Evolutionary conservation across 2,329 filamentous ascomycete genomes (phyloP).

Genomic region (Colletotrichum coccodes): DNA sequence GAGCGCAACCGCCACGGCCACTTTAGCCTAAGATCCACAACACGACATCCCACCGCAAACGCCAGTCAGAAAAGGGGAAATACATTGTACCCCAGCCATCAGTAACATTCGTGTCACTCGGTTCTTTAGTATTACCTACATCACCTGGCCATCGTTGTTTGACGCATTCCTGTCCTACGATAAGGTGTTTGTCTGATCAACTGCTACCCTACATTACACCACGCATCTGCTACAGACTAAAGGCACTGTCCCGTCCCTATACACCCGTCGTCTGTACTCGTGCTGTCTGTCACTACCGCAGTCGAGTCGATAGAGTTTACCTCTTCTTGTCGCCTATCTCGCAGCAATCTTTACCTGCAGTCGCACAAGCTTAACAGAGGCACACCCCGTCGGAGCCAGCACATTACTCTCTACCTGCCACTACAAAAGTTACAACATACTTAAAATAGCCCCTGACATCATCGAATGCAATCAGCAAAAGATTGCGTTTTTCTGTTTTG

Average conservation of each 20-base stretch:
- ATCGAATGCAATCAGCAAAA: conserved; percentile 72
- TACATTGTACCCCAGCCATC: no score
- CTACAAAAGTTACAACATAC: neutral
- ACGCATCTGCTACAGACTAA: neutral
- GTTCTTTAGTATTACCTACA: no score
- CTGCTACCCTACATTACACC: conserved; percentile 11
- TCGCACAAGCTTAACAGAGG: neutral
- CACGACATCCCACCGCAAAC: conserved; percentile 12
- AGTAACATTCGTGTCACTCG: conserved; percentile 1
- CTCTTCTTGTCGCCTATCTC: neutral
- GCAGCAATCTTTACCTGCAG: neutral
- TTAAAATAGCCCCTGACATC: conserved; percentile 60
- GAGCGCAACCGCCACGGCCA: neutral
- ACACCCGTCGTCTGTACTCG: conserved; percentile 3
- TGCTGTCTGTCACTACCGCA: neutral
- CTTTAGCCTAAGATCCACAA: no score
- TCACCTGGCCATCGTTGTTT: no score
- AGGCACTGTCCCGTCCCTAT: neutral
- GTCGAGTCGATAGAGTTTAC: conserved; percentile 9
- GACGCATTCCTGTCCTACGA: conserved; percentile 6
- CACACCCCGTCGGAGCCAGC: neutral
- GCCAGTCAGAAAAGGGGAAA: neutral
- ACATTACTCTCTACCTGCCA: no score
- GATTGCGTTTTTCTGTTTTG: conserved; percentile 92
- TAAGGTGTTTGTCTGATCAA: conserved; percentile 28